Evolutionary conservation across 1,284 basidiomycete species (phyloP).

Genomic region (Vanrija sp.): DNA sequence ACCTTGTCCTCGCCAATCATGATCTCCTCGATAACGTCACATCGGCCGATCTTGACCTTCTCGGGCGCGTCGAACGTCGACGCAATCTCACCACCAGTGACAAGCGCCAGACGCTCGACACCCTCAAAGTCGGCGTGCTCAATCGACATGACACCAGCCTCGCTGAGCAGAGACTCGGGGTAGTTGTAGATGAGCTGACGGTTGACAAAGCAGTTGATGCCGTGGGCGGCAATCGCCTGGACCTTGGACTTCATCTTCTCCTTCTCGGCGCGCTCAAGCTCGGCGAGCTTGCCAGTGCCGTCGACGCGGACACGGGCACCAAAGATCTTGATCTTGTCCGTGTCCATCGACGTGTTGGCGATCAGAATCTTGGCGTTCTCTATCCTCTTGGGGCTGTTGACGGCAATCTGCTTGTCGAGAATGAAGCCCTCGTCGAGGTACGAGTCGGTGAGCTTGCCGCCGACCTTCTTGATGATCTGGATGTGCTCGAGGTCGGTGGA

Average conservation of each 20-base stretch:
- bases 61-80: constrained; percentile 94
- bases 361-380: constrained; percentile 97
- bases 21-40: constrained; percentile 95
- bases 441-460: constrained; percentile 96
- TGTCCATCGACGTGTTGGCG: constrained; percentile 99
- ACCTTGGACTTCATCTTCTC: constrained; percentile 99
- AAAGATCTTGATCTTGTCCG: constrained; percentile 99
- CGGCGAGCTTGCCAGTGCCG: constrained; percentile 91
- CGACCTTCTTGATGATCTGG: constrained; percentile 99
- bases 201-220: constrained; percentile 98
- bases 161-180: constrained; percentile 88
- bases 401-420: constrained; percentile 92
- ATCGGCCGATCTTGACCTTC: constrained; percentile 86
- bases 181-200: constrained; percentile 99
- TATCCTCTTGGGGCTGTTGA: constrained; percentile 90
- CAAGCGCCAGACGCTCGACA: constrained; percentile 90
- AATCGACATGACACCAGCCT: constrained; percentile 92
- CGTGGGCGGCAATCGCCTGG: constrained; percentile 87
- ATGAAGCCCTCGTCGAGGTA: constrained; percentile 99
- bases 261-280: constrained; percentile 93
- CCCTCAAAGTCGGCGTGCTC: constrained; percentile 99
- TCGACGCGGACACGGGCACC: constrained; percentile 95
- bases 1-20: constrained; percentile 99
- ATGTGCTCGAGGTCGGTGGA: constrained; percentile 97
- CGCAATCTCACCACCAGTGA: constrained; percentile 97